Evolutionary conservation across 2,329 filamentous ascomycete species (phyloP), one percentile per base, ranked within the genome.

Genomic region (Alternaria panax): DNA sequence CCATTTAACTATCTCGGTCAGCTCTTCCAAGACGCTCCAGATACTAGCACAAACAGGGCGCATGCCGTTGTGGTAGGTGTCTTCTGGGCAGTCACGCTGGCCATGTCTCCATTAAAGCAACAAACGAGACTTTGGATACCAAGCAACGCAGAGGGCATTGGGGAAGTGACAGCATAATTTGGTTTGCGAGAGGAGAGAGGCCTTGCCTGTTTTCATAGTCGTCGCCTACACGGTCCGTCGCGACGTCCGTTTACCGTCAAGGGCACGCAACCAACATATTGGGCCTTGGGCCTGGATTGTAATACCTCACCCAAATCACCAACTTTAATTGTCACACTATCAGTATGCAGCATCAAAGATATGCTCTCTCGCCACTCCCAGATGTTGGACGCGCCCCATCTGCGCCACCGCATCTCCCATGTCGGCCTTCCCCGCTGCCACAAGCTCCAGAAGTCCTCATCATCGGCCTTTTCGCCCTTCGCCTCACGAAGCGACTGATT

Each of bases 391-490:
- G 40, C 5, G 27, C 12, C 11, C 38, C 55, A n/a, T 45, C 51
- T 2, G 38, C 51, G 40, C 45, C 50, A 25, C 25, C 48, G 22
- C 47, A 8, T 25, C 47, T 52, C 27, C 12, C 57, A 22, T 20
- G 3, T 34, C 27, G n/a, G 8, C 18, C 47, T 27, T 34, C 42
- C 7, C 34, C 53, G 16, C 41, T 32, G 7, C 18, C 24, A n/a
- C 27, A 27, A 18, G 12, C 34, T 34, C 57, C 61, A 5, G 51
- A 62, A 6, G 71, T 67, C 45, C 52, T 72, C 20, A 66, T 74
- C 40, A 30, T 74, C n/a, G 66, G 65, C 9, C 64, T 74, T 4
- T 74, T 74, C 46, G 64, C 69, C 0, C 62, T 73, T 2, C 70
- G 69, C 7, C 58, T 72, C 7, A 43, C 69, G 2, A 60, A 57